Base-by-base conservation (phyloP, 2,329 filamentous ascomycete species). In the Stachybotrys elegans region DNA sequence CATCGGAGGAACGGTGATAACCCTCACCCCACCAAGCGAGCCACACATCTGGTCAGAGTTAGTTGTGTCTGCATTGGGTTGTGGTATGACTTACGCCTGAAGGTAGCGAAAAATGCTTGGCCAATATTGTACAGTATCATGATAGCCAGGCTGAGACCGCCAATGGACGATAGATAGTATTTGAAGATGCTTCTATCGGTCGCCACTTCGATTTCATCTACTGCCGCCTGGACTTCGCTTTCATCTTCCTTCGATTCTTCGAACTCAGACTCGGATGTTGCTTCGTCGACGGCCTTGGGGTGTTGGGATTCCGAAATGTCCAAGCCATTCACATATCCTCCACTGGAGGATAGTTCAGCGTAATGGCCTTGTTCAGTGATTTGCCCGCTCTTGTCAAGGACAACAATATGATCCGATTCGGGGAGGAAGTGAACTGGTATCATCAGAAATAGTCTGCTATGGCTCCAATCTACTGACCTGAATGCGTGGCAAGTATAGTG, bases 361-460 rank as follows among this genome's bases (percentile, higher is more conserved):
- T 70, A 75, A 0, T 52, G 59, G 4, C 60, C 60, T 43, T 75
- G 67, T 22, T 75, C 70, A 2, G 66, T 46, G 14, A 75, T 51
- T 2, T 51, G 59, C 0, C 71, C 70, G 3, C 65, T 56, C 9
- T 49, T 48, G 2, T 62, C 62, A 1, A 78, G 60, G 0, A 64
- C 67, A 42, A 76, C 62, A 7, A 77, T 63, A 29, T 69, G 62
- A 36, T 75, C 65, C 2, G 71, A 68, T 1, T 58, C 55, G 0
- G 69, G 65, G 1, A 75, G 51, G 3, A 52, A 50, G 22, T 61
- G 56, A 14, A 61, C 58, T 60, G 19, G 6, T 19, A 4, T 5
- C 2, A 5, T 8, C 44, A 3, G 40, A 21, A 17, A 31, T 12
- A 14, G 25, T 29, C 14, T 29, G 25, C 14, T 29, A n/a, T n/a